phyloP scores from a whole-genome alignment of 2,329 filamentous ascomycete genomes.

The Beauveria australis region DNA sequence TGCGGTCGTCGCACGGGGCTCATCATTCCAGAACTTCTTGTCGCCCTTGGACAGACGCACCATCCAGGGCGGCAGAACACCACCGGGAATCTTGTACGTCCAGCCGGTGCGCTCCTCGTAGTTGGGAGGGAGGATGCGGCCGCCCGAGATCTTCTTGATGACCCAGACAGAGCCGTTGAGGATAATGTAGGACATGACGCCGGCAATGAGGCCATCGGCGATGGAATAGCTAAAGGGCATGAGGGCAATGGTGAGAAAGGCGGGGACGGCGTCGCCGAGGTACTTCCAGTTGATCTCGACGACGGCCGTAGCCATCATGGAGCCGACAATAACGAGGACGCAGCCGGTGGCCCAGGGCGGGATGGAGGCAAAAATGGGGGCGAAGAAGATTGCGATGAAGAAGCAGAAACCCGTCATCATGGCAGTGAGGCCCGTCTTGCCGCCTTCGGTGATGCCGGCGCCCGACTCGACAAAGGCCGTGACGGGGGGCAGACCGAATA shows the following conservation, averaged over 20 bases:
- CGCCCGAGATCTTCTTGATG: slow-evolving; percentile 56
- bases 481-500: slow-evolving; percentile 72
- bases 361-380: slow-evolving; percentile 82
- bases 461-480: slow-evolving; percentile 87
- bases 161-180: slow-evolving; percentile 67
- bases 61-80: slow-evolving; percentile 68
- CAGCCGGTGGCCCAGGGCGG: slow-evolving; percentile 85
- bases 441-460: slow-evolving; percentile 81
- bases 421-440: slow-evolving; percentile 75
- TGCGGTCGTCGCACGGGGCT: slow-evolving; percentile 8
- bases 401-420: slow-evolving; percentile 75
- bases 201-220: slow-evolving; percentile 75
- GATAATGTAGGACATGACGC: slow-evolving; percentile 67
- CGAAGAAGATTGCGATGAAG: slow-evolving; percentile 82
- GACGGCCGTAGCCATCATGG: slow-evolving; percentile 73
- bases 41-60: slow-evolving; percentile 55
- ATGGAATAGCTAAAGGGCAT: slow-evolving; percentile 92
- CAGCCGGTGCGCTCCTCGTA: slow-evolving; percentile 71
- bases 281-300: slow-evolving; percentile 86
- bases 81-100: slow-evolving; percentile 70
- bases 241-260: slow-evolving; percentile 72
- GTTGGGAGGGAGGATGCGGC: slow-evolving; percentile 65
- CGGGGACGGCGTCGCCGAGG: slow-evolving; percentile 73
- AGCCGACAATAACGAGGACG: slow-evolving; percentile 80
- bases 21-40: slow-evolving; percentile 61